These are phyloP conservation scores for Thinopyrum elongatum DNA, from an alignment of 176 grass and related monocot genomes.

Conservation along the genomic window DNA sequence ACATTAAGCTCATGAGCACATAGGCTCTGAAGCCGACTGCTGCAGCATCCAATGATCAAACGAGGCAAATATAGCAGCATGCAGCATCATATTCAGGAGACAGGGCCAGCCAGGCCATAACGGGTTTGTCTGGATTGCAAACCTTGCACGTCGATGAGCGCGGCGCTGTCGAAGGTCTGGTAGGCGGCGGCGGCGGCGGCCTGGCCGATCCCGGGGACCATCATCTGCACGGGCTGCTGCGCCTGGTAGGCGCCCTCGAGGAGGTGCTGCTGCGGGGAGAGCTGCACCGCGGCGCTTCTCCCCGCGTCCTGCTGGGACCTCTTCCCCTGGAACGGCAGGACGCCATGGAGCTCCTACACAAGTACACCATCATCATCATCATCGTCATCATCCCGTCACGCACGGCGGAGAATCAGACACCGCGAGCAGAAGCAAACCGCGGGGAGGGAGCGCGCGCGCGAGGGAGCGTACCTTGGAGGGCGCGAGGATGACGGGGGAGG, in stretches of 20 bases:
- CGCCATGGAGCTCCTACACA: slow-evolving; percentile 46
- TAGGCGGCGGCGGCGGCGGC: slow-evolving; percentile 7
- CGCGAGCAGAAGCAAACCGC: too few species aligned
- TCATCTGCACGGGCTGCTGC: slow-evolving; percentile 20
- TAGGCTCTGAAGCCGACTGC: too few species aligned
- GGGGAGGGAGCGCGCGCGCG: too few species aligned
- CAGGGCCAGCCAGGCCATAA: not conserved
- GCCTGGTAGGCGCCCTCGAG: slow-evolving; percentile 26
- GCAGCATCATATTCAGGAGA: not conserved
- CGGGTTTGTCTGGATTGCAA: too few species aligned
- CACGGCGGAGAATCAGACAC: not conserved
- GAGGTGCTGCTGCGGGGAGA: slow-evolving; percentile 40
- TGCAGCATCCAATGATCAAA: not conserved
- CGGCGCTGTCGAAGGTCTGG: slow-evolving; percentile 42
- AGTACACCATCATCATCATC: not conserved
- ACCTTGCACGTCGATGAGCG: slow-evolving; percentile 70
- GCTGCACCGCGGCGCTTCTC: slow-evolving; percentile 12
- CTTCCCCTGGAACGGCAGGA: slow-evolving; percentile 40
- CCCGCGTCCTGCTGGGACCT: slow-evolving; percentile 31
- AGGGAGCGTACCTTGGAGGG: slow-evolving; percentile 26
- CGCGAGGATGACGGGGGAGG: slow-evolving; percentile 34
- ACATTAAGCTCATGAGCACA: not conserved
- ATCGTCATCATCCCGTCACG: not conserved
- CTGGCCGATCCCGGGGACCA: slow-evolving; percentile 28
- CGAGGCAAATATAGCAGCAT: not conserved